A percentile compares a stretch with the other conserved stretches of the same genome.
These are phyloP conservation scores for Bolboschoenus planiculmis DNA, from an alignment of 176 grass and related monocot genomes.

Conservation along the genomic window DNA sequence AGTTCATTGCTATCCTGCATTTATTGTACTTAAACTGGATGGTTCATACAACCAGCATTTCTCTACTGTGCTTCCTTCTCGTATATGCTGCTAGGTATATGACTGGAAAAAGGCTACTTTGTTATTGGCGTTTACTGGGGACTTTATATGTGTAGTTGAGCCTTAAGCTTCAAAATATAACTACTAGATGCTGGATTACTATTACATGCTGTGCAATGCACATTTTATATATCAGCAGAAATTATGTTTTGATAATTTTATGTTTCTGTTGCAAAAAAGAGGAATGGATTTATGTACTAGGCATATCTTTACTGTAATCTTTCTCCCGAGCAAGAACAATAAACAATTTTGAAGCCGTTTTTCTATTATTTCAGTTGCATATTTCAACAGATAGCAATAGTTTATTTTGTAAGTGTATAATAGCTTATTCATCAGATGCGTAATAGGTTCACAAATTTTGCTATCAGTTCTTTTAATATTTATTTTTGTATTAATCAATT, in stretches of 20 bases:
- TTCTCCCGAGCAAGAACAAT: background rate
- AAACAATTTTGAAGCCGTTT: background rate
- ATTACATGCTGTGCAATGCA: background rate
- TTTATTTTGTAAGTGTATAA: background rate
- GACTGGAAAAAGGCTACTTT: background rate
- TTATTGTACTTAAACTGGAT: background rate
- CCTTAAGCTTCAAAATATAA: background rate
- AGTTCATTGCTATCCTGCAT: background rate
- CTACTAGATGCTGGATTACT: background rate
- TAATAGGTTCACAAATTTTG: background rate
- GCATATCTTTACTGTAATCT: background rate
- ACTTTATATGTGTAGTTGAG: background rate
- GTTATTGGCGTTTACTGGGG: background rate
- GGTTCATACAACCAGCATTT: slow-evolving; percentile 4
- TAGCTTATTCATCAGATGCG: background rate
- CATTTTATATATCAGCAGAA: background rate
- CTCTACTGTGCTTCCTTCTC: background rate
- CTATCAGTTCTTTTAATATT: background rate
- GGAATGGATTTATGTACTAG: background rate
- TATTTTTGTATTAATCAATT: background rate
- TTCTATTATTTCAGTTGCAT: slow-evolving; percentile 3
- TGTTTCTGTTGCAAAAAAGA: background rate
- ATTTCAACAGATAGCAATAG: background rate
- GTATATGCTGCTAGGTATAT: background rate
- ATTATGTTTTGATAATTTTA: background rate